These are phyloP conservation scores for Berberis vulgaris DNA, from an alignment of 164 flowering plant genomes.

Conservation along the genomic window DNA sequence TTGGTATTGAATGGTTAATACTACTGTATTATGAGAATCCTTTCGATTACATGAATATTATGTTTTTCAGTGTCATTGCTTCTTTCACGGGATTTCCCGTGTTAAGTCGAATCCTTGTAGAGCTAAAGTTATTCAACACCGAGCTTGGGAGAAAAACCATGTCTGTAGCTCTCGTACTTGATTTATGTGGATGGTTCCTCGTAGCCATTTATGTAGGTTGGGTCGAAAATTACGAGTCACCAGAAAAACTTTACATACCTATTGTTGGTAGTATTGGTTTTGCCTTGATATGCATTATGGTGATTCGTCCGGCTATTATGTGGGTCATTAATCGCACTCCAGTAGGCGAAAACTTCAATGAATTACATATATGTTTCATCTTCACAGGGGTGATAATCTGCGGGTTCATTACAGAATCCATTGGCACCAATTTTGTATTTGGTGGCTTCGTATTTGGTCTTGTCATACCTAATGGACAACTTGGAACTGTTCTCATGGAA, in stretches of 20 bases:
- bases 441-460: slow-evolving; percentile 22
- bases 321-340: slow-evolving; percentile 11
- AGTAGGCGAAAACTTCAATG: slow-evolving; percentile 16
- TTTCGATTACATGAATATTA: no score
- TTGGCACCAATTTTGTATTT: slow-evolving; percentile 19
- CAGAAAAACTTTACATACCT: background rate
- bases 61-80: background rate
- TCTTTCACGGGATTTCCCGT: slow-evolving; percentile 2
- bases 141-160: slow-evolving; percentile 3
- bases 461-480: slow-evolving; percentile 18
- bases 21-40: no score
- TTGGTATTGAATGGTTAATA: no score
- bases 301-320: slow-evolving; percentile 11
- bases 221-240: no score
- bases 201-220: slow-evolving; percentile 7
- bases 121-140: slow-evolving; percentile 1
- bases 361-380: slow-evolving; percentile 12
- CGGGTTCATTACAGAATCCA: slow-evolving; percentile 18
- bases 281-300: slow-evolving; percentile 4
- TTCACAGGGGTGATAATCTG: slow-evolving; percentile 18
- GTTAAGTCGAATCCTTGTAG: slow-evolving; percentile 1
- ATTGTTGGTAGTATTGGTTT: background rate
- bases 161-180: background rate
- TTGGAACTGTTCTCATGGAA: slow-evolving; percentile 18
- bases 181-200: slow-evolving; percentile 9